phyloP scores from a whole-genome alignment of 257 asterid genomes.

The Primulina huaijiensis region DNA sequence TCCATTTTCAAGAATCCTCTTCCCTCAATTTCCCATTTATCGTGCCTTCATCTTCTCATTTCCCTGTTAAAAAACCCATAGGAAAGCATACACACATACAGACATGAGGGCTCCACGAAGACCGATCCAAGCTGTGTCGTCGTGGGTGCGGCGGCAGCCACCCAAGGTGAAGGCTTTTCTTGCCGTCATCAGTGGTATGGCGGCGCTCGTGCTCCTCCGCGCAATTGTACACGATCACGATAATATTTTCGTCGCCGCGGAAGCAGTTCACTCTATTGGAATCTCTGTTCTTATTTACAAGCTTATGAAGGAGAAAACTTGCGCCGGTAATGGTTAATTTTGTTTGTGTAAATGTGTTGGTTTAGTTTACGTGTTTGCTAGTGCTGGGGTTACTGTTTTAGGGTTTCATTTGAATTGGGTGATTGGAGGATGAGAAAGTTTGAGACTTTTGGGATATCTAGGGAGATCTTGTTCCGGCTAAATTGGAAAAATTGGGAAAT shows the following conservation, averaged over 20 bases:
- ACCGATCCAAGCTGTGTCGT: conserved; percentile 33
- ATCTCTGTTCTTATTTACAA: conserved; percentile 35
- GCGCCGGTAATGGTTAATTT: conserved; percentile 27
- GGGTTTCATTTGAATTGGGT: background rate
- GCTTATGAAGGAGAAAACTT: conserved; percentile 37
- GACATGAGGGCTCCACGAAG: conserved; percentile 30
- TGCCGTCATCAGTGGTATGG: conserved; percentile 36
- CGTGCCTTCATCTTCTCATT: background rate
- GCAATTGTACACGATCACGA: conserved; percentile 28
- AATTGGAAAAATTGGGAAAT: background rate
- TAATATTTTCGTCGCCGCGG: conserved; percentile 30
- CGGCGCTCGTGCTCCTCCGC: conserved; percentile 32
- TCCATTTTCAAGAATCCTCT: background rate
- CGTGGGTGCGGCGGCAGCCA: conserved; percentile 40
- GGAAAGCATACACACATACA: background rate
- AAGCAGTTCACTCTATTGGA: conserved; percentile 37
- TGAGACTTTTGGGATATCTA: conserved; percentile 1
- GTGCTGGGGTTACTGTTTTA: background rate
- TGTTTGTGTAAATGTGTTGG: background rate
- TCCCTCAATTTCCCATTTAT: background rate
- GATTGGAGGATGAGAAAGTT: conserved; percentile 2
- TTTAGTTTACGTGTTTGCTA: background rate
- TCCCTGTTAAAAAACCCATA: background rate
- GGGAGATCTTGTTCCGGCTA: background rate
- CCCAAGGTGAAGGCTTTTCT: conserved; percentile 40